phyloP scores from a whole-genome alignment of 352 stramenopile genomes.

The Globisporangium camurandrum region DNA sequence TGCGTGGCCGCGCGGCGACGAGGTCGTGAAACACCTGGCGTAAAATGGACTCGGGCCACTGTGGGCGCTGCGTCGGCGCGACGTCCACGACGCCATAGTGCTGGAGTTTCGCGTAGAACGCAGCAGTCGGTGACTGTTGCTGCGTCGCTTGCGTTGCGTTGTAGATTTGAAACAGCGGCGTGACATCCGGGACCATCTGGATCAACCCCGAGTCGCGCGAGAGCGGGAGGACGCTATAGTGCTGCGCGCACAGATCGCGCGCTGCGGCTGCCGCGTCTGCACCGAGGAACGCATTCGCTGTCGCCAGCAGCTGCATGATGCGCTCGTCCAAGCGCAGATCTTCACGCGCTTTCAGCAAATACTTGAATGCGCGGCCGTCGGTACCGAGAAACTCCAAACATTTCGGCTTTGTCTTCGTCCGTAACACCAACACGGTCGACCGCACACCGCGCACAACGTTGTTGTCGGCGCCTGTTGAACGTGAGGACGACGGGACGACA shows the following conservation, averaged over 20 bases:
- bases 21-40: slow-evolving; percentile 68
- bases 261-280: slow-evolving; percentile 30
- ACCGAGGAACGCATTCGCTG: slow-evolving; percentile 64
- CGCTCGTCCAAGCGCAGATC: slow-evolving; percentile 86
- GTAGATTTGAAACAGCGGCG: slow-evolving; percentile 79
- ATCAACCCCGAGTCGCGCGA: slow-evolving; percentile 78
- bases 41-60: slow-evolving; percentile 52
- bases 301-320: slow-evolving; percentile 85
- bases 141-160: slow-evolving; percentile 14
- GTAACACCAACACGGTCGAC: slow-evolving; percentile 40
- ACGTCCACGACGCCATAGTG: slow-evolving; percentile 67
- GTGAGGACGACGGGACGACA: too few species aligned
- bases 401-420: slow-evolving; percentile 86
- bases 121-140: slow-evolving; percentile 45
- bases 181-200: slow-evolving; percentile 78
- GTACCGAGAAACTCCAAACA: slow-evolving; percentile 70
- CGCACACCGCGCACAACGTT: slow-evolving; percentile 24
- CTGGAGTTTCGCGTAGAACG: slow-evolving; percentile 82
- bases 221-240: slow-evolving; percentile 77
- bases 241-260: slow-evolving; percentile 41
- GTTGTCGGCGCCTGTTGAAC: slow-evolving; percentile 10
- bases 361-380: slow-evolving; percentile 64
- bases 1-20: slow-evolving; percentile 45
- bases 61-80: slow-evolving; percentile 49
- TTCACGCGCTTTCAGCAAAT: slow-evolving; percentile 83